Evolutionary conservation across 257 asterid species (phyloP).

Genomic region (Paulownia fortunei): DNA sequence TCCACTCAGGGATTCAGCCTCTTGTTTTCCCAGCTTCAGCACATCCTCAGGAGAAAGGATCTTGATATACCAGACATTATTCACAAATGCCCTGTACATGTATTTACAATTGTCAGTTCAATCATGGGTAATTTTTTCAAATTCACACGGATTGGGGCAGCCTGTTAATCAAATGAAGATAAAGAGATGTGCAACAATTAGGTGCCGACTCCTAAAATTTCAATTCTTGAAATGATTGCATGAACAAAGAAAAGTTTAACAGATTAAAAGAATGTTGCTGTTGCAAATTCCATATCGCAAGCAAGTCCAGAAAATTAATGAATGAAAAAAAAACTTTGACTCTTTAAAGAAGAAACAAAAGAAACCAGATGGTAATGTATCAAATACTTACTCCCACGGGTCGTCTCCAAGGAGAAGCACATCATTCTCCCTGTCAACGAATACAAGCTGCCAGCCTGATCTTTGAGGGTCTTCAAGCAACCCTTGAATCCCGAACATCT

Average conservation of each 20-base stretch:
- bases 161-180: not conserved
- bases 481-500: slow-evolving; percentile 91
- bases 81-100: slow-evolving; percentile 76
- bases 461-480: slow-evolving; percentile 96
- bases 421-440: slow-evolving; percentile 98
- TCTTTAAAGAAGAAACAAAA: not conserved
- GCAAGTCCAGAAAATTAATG: not conserved
- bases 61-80: slow-evolving; percentile 94
- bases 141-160: not conserved
- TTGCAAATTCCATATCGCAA: not conserved
- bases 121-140: not conserved
- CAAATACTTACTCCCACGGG: slow-evolving; percentile 90
- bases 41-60: slow-evolving; percentile 93
- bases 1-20: slow-evolving; percentile 58
- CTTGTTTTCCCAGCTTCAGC: slow-evolving; percentile 78
- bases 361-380: not conserved
- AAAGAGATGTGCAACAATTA: not conserved
- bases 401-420: slow-evolving; percentile 99
- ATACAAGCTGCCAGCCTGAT: slow-evolving; percentile 99
- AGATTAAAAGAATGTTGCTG: not conserved
- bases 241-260: not conserved
- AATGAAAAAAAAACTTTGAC: not conserved
- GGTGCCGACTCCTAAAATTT: not conserved
- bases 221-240: not conserved
- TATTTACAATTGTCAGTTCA: slow-evolving; percentile 23